Percentiles rank a stretch among this genome's conserved stretches.
These are phyloP conservation scores for Monilinia polystroma DNA, from an alignment of 2,329 filamentous ascomycete genomes.

Conservation along the genomic window DNA sequence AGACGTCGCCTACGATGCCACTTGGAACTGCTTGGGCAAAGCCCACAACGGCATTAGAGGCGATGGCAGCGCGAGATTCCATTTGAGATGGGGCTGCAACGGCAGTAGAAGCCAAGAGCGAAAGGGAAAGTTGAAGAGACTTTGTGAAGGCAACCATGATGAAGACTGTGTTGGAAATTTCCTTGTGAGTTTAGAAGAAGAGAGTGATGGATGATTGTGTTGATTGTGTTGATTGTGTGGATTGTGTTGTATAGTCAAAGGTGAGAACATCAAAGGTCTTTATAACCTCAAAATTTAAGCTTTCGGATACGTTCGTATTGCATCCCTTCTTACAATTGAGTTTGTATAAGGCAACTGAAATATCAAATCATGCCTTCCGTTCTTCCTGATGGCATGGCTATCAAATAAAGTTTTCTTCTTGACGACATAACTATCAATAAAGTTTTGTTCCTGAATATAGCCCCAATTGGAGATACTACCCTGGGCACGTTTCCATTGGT, in stretches of 20 bases:
- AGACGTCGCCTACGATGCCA: slow-evolving; percentile 48
- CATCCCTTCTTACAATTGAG: not conserved
- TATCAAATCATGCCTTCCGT: not conserved
- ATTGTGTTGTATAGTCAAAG: not conserved
- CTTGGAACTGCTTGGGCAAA: slow-evolving; percentile 54
- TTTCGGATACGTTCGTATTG: not conserved
- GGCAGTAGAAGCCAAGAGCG: slow-evolving; percentile 25
- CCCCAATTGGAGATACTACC: not conserved
- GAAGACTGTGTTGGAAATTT: not conserved
- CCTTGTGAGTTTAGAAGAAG: not conserved
- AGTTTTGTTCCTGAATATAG: not conserved
- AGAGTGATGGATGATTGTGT: not conserved
- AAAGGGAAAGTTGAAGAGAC: slow-evolving; percentile 26
- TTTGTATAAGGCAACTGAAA: not conserved
- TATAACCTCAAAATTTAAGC: not conserved
- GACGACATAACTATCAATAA: too few species aligned
- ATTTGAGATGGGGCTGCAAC: slow-evolving; percentile 31
- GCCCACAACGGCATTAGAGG: slow-evolving; percentile 50
- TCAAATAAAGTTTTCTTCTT: not conserved
- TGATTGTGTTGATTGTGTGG: not conserved
- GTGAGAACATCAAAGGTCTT: not conserved
- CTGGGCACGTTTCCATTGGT: not conserved
- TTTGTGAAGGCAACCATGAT: slow-evolving; percentile 31
- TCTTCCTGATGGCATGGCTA: not conserved
- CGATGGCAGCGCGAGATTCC: slow-evolving; percentile 45